Conservation (phyloP, 306 rosid species). For the Casuarina glauca region DNA sequence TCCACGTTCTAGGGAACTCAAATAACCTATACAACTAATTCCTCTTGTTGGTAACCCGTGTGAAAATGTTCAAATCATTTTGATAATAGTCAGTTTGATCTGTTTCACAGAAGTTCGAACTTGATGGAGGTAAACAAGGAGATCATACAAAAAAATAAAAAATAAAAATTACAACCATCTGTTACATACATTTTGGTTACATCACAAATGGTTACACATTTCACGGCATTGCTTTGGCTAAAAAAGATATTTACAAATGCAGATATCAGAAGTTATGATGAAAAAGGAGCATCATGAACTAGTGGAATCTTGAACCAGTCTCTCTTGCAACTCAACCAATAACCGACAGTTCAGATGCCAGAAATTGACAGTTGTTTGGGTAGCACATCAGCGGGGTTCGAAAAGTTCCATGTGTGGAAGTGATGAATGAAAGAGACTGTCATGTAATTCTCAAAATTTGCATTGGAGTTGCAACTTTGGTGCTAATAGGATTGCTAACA, state of each 20-base stretch:
- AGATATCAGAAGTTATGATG: neutral
- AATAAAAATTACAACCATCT: no score
- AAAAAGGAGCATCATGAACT: neutral
- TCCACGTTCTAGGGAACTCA: neutral
- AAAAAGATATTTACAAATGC: neutral
- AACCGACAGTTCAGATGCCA: neutral
- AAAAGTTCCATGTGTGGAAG: neutral
- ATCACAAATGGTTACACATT: neutral
- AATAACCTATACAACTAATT: neutral
- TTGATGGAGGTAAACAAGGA: neutral
- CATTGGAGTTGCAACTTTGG: neutral
- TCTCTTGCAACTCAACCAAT: neutral
- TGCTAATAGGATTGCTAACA: neutral
- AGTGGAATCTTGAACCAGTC: neutral
- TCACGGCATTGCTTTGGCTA: neutral
- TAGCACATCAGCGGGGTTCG: no score
- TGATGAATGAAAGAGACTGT: neutral
- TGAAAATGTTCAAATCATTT: neutral
- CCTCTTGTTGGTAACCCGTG: neutral
- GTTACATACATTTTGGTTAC: no score
- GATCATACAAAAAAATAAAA: neutral
- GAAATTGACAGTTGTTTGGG: neutral
- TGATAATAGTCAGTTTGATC: no score
- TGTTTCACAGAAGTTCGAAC: no score
- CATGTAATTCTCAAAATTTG: neutral